phyloP scores from a whole-genome alignment of 495 filamentous ascomycete genomes.

The Xylaria scruposa region DNA sequence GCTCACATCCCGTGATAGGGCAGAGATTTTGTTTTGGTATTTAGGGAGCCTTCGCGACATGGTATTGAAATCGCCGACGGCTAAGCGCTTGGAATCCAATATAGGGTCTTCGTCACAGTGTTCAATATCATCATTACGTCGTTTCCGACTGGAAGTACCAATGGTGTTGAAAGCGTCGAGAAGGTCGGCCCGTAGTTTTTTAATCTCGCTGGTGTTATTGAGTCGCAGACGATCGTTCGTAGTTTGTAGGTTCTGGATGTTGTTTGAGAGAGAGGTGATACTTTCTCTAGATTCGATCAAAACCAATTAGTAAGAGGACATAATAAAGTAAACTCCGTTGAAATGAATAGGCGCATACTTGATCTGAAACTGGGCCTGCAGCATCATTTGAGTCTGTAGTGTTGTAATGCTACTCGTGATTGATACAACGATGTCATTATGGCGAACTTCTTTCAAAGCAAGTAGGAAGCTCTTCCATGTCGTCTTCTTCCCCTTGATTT shows the following conservation, averaged over 20 bases:
- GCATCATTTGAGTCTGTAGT: conserved; percentile 1
- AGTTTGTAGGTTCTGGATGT: neutral
- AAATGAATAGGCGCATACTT: conserved; percentile 2
- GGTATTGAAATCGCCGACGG: neutral
- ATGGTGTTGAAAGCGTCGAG: neutral
- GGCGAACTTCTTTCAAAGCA: conserved; percentile 9
- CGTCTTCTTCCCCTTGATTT: conserved; percentile 4
- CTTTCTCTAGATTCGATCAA: neutral
- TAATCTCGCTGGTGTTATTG: neutral
- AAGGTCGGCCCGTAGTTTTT: conserved; percentile 11
- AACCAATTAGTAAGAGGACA: neutral
- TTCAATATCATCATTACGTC: neutral
- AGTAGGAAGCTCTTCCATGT: conserved; percentile 4
- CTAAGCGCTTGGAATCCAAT: neutral
- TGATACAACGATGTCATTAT: neutral
- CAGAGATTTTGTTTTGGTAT: neutral
- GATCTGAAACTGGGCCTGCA: conserved; percentile 1
- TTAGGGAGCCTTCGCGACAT: neutral
- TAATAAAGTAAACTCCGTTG: too few species aligned
- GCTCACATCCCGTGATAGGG: neutral
- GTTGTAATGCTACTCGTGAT: neutral
- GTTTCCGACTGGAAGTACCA: neutral
- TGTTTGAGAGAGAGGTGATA: neutral
- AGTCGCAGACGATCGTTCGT: neutral
- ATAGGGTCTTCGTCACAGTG: too few species aligned